These are phyloP conservation scores for Aspergillus jensenii DNA, from an alignment of 2,329 filamentous ascomycete genomes.

Conservation along the genomic window DNA sequence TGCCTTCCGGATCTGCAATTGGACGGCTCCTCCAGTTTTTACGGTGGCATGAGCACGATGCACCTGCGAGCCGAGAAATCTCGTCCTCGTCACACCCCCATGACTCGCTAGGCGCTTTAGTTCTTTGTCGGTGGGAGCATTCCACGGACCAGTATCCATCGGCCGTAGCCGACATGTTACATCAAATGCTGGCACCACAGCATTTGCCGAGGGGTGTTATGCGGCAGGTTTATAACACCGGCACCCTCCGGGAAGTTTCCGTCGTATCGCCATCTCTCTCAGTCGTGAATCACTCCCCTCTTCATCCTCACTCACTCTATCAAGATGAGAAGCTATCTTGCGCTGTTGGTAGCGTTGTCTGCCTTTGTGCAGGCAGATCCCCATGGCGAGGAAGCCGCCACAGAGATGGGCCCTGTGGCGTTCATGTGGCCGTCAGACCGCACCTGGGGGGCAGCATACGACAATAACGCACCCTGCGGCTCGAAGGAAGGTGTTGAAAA, in stretches of 20 bases:
- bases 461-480: constrained; percentile 61
- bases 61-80: neutral
- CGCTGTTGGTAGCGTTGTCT: neutral
- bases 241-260: neutral
- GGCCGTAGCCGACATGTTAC: neutral
- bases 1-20: neutral
- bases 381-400: constrained; percentile 16
- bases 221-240: neutral
- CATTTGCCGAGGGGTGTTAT: neutral
- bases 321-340: neutral
- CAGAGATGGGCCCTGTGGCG: constrained; percentile 56
- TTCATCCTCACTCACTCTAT: neutral
- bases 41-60: constrained; percentile 4
- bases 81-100: constrained; percentile 1
- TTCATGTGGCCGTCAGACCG: constrained; percentile 63
- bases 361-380: neutral
- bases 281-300: neutral
- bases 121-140: neutral
- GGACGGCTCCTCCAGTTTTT: neutral
- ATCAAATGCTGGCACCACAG: neutral
- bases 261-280: neutral
- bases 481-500: constrained; percentile 49
- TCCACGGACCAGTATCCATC: neutral
- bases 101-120: neutral
- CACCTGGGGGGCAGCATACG: constrained; percentile 53